Evolutionary conservation across 2,329 filamentous ascomycete genomes (phyloP), one percentile per base, ranked within the genome.

Genomic region (Fonsecaea monophora): DNA sequence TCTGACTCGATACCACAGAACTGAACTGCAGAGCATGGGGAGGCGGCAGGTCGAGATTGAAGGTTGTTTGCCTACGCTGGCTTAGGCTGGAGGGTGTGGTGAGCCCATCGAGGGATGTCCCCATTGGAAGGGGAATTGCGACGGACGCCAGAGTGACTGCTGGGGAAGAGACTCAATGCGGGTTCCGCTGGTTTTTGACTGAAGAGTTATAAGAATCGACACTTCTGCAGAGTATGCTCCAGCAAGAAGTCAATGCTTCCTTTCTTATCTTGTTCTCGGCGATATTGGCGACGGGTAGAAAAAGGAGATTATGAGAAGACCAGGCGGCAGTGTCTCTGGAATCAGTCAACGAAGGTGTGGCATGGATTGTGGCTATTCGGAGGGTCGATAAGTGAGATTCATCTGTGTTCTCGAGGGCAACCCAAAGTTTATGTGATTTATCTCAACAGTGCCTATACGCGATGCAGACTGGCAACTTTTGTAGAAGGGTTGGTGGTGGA

Each of bases 51-150:
- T 90, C 87, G 69, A 93, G 84, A 73, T 86, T 85, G 65, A 86
- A 87, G 69, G 90, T 87, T 75, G 89, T 89, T 75, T 88, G 86
- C 78, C 90, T 87, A 74, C 90, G 86, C 77, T 89, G 85, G 72
- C 89, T 87, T 77, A 93, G 88, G 81, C 89, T 90, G 76, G 85
- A 83, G 73, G 86, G 83, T 74, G 83, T 82, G 78, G 84, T 84
- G 81, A 89, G 84, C 77, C 82, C 81, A 78, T 89, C 86, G 75
- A 86, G 79, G 76, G 84, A 83, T 77, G 85, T 81, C 80, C 86
- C 84, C 86, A 89, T 89, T 77, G 84, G 85, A 76, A 84, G 80
- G 76, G 84, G 83, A 74, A 84, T 85, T 75, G 87, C 84, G 74
- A 86, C 84, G 76, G 86, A 83, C 82, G 86, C 86, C 87, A 89